These are phyloP conservation scores for Panaeolus cyanescens DNA, from an alignment of 768 basidiomycete species.

Conservation along the genomic window DNA sequence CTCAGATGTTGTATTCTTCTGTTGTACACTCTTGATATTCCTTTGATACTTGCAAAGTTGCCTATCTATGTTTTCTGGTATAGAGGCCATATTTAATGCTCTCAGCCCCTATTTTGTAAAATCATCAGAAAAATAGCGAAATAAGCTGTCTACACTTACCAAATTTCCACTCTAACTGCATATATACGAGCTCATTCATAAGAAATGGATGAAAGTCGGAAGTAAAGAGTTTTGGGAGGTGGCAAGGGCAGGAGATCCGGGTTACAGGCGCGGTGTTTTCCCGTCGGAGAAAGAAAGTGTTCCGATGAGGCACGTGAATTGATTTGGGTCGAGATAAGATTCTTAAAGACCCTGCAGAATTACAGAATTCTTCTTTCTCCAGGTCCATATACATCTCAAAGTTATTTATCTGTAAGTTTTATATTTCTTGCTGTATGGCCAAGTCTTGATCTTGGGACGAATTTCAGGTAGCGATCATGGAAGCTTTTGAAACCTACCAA, in stretches of 20 bases:
- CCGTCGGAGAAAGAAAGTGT: neutral
- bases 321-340: constrained; percentile 1
- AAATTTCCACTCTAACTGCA: neutral
- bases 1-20: neutral
- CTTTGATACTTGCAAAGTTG: neutral
- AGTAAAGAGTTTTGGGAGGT: neutral
- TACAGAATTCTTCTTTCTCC: neutral
- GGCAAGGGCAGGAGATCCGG: neutral
- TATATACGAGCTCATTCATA: neutral
- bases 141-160: neutral
- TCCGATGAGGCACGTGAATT: constrained; percentile 2
- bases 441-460: too few species aligned
- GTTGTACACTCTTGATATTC: neutral
- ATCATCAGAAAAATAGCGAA: neutral
- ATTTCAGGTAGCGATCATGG: constrained; percentile 39
- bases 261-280: neutral
- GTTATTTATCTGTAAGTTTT: neutral
- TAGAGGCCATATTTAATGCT: neutral
- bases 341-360: neutral
- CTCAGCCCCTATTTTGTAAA: neutral
- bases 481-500: constrained; percentile 72
- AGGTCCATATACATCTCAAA: neutral
- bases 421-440: too few species aligned
- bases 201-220: neutral
- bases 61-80: neutral